phyloP scores from a whole-genome alignment of 2,329 filamentous ascomycete genomes.

The Bipolaris victoriae region DNA sequence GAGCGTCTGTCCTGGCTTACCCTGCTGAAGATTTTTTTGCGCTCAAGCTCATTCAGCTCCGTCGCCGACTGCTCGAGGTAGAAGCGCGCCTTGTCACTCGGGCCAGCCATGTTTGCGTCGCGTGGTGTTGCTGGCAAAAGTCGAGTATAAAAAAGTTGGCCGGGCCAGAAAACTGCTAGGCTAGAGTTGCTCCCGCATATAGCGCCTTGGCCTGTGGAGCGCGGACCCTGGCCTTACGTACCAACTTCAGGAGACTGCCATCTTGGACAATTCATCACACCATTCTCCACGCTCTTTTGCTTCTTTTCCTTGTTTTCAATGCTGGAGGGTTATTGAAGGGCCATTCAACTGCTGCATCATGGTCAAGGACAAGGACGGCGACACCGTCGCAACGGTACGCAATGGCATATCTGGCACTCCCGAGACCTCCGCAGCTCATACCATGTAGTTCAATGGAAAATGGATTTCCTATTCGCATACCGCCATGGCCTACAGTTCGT shows the following conservation, averaged over 20 bases:
- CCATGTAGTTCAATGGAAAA: constrained; percentile 73
- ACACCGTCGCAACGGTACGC: constrained; percentile 64
- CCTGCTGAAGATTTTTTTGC: constrained; percentile 87
- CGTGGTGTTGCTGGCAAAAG: constrained; percentile 17
- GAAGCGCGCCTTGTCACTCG: constrained; percentile 93
- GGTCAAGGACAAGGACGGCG: constrained; percentile 68
- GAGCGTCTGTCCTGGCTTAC: constrained; percentile 51
- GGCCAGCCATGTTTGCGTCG: constrained; percentile 69
- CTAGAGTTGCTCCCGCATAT: constrained; percentile 24
- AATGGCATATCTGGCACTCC: constrained; percentile 31
- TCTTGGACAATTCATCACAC: constrained; percentile 16
- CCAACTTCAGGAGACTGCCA: constrained; percentile 41
- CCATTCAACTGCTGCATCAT: constrained; percentile 47
- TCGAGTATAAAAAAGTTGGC: constrained; percentile 28
- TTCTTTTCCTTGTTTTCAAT: constrained; percentile 29
- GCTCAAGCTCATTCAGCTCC: constrained; percentile 88
- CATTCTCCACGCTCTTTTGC: constrained; percentile 40
- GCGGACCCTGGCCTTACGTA: constrained; percentile 26
- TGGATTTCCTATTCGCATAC: constrained; percentile 94
- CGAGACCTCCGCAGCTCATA: constrained; percentile 41
- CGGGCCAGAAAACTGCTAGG: constrained; percentile 23
- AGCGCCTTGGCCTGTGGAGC: constrained; percentile 32
- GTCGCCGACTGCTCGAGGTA: constrained; percentile 91
- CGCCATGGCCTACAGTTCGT: constrained; percentile 73
- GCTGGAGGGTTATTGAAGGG: constrained; percentile 15